Percentiles rank a stretch among this genome's conserved stretches.
phyloP scores from a whole-genome alignment of 306 rosid species.

The Datisca glomerata region DNA sequence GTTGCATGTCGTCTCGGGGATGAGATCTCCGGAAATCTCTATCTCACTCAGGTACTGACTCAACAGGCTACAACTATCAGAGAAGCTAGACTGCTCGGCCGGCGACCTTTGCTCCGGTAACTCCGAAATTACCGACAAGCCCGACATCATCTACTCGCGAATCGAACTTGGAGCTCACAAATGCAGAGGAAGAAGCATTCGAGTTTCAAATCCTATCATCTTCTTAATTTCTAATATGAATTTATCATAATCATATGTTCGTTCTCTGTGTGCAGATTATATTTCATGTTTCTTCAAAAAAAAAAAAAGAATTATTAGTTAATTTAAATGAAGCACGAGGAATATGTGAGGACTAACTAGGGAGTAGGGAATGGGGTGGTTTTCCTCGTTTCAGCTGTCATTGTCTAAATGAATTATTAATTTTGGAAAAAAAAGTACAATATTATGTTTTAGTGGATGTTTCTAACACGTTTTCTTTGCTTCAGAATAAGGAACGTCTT shows the following conservation, averaged over 20 bases:
- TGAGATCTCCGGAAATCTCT: not conserved
- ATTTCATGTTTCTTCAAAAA: not conserved
- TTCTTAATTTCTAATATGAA: not conserved
- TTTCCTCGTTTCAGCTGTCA: no score
- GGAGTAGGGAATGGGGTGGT: no score
- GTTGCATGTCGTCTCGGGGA: not conserved
- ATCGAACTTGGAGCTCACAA: not conserved
- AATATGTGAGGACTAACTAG: not conserved
- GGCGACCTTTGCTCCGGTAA: not conserved
- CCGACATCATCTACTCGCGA: not conserved
- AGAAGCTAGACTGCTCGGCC: not conserved
- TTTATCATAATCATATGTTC: not conserved
- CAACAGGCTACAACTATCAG: not conserved
- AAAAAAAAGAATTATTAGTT: no score
- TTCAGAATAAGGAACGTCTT: not conserved
- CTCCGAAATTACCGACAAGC: not conserved
- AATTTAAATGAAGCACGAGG: not conserved
- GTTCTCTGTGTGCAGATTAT: no score
- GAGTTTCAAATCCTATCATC: not conserved
- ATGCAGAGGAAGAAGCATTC: not conserved
- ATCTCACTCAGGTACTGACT: not conserved
- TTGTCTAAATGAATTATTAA: not conserved
- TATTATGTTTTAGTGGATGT: not conserved
- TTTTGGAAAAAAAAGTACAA: not conserved
- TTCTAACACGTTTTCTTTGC: slow-evolving; percentile 12